Percentiles rank a stretch among this genome's conserved stretches.
Evolutionary conservation across 1,139 yeast species (phyloP).

Genomic region (Candida pseudoviswanathii): DNA sequence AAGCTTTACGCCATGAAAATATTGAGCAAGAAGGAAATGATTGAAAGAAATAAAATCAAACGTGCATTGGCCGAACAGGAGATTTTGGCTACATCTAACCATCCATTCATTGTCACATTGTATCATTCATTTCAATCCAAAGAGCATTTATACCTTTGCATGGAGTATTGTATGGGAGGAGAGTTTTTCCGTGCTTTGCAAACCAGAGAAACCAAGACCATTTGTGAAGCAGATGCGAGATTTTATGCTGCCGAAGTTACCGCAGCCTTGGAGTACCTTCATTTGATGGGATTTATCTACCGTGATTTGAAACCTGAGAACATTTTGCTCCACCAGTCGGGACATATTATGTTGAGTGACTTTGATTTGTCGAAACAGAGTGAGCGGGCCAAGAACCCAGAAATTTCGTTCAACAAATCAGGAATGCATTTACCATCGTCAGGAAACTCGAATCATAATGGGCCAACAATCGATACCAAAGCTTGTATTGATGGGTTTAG

Average conservation of each 20-base stretch:
- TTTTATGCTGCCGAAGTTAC: conserved; percentile 97
- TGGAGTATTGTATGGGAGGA: conserved; percentile 99
- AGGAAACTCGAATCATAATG: conserved; percentile 22
- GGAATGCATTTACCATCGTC: conserved; percentile 23
- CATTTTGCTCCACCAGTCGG: conserved; percentile 88
- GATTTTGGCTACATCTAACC: conserved; percentile 91
- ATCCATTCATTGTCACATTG: conserved; percentile 94
- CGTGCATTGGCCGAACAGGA: conserved; percentile 96
- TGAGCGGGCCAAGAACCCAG: conserved; percentile 64
- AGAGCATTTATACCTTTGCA: conserved; percentile 89
- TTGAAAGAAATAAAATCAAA: conserved; percentile 89
- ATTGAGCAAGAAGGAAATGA: conserved; percentile 88
- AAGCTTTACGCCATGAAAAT: conserved; percentile 92
- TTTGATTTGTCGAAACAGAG: conserved; percentile 94
- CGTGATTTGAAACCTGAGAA: conserved; percentile 96
- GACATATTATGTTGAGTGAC: conserved; percentile 97
- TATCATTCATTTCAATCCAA: conserved; percentile 97
- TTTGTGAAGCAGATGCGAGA: conserved; percentile 84
- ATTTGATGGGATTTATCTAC: conserved; percentile 94
- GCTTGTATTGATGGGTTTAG: conserved; percentile 95
- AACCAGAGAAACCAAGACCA: conserved; percentile 83
- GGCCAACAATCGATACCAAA: conserved; percentile 73
- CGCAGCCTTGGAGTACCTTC: conserved; percentile 94
- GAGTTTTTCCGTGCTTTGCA: conserved; percentile 97
- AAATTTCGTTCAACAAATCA: conserved; percentile 32